Base-by-base conservation (phyloP, 2,329 filamentous ascomycete species). In the Gliomastix tumulicola region DNA sequence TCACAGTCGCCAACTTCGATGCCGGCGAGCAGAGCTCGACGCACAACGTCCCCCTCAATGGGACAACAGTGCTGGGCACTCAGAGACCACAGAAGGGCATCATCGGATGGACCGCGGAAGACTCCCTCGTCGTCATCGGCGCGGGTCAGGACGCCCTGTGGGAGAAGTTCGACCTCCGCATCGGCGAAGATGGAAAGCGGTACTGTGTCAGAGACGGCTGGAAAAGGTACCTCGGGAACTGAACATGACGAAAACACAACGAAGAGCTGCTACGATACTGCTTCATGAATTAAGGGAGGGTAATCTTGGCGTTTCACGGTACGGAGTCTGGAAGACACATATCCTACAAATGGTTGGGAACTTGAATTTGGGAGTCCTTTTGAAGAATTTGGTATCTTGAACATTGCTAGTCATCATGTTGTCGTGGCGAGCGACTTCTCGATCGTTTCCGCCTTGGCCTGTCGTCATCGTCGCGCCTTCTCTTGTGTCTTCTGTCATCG, bases 131-230 rank as follows among this genome's bases (percentile, higher is more conserved):
- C 2, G 80, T 94, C 1, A 68, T 94, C 34, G 84, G 88, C 4
- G 84, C 86, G 2, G 88, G 88, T 0, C 71, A 74, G 41, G 85
- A 92, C 54, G 84, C 84, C 13, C 72, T 84, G 35, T 96, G 89
- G 88, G 88, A 96, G 64, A 88, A 84, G 42, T 95, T 94, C 49
- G 67, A 81, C 16, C 66, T 94, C 35, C 71, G 71, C n/a, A 72
- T 82, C 38, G 74, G 74, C 12, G 74, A 81, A 17, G 79, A 84
- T 43, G 84, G 85, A 9, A 78, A 75, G 45, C 71, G 79, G 31
- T 66, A 76, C 35, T 76, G 84, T 43, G 63, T 78, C 21, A 71
- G 84, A 44, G 82, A 89, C 50, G 86, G 84, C 3, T 94, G 88
- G 88, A 90, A 87, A 59, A 72, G 79, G 49, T 92, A 89, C 62